Evolutionary conservation across 2,329 filamentous ascomycete species (phyloP).

Genomic region (Colletotrichum agaves): DNA sequence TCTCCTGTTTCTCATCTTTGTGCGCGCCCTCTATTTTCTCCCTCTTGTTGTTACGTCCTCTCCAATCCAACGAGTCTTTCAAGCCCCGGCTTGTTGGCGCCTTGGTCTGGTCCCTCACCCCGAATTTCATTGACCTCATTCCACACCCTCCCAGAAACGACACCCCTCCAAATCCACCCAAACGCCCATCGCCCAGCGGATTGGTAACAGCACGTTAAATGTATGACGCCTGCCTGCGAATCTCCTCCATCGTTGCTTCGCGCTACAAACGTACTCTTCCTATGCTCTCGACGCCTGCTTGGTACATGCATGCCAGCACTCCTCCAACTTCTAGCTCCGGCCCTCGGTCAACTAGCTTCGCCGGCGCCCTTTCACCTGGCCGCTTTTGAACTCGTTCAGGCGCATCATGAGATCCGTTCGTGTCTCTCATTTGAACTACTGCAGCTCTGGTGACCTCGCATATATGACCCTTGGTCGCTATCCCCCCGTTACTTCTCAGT

Average conservation of each 20-base stretch:
- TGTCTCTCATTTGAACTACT: slow-evolving; percentile 31
- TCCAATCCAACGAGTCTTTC: background rate
- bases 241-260: slow-evolving; percentile 24
- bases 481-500: slow-evolving; percentile 15
- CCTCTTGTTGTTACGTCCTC: background rate
- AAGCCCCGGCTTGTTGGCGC: background rate
- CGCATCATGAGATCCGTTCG: slow-evolving; percentile 38
- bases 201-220: slow-evolving; percentile 38
- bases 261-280: slow-evolving; percentile 22
- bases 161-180: slow-evolving; percentile 32
- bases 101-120: background rate
- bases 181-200: slow-evolving; percentile 32
- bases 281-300: background rate
- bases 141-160: slow-evolving; percentile 32
- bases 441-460: slow-evolving; percentile 37
- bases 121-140: slow-evolving; percentile 38
- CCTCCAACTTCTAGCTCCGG: slow-evolving; percentile 35
- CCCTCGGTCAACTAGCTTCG: slow-evolving; percentile 36
- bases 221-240: slow-evolving; percentile 36
- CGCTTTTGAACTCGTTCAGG: slow-evolving; percentile 35
- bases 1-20: slow-evolving; percentile 19
- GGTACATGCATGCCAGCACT: slow-evolving; percentile 28
- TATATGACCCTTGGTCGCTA: slow-evolving; percentile 36
- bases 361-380: slow-evolving; percentile 33
- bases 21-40: background rate